phyloP scores from a whole-genome alignment of 805 yeast species.

The Pichia sporocuriosa region DNA sequence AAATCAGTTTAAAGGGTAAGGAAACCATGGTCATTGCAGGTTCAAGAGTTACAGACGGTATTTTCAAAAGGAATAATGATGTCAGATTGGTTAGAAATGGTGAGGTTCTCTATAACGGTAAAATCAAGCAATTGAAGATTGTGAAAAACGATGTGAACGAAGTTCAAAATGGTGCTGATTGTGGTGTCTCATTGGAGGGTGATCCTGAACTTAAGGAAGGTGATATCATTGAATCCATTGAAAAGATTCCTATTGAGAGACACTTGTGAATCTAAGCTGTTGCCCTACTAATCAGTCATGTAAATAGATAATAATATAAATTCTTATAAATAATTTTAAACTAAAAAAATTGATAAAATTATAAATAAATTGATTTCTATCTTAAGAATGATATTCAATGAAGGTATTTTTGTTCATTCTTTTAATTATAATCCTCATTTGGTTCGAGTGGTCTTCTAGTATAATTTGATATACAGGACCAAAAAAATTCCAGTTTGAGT shows the following conservation, averaged over 20 bases:
- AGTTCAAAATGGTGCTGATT: conserved; percentile 80
- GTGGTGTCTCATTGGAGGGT: conserved; percentile 69
- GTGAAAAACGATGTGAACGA: conserved; percentile 73
- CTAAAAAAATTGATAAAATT: no score
- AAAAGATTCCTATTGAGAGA: conserved; percentile 54
- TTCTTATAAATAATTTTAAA: no score
- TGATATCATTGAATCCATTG: conserved; percentile 68
- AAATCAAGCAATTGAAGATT: conserved; percentile 66
- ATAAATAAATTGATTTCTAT: no score
- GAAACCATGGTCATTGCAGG: conserved; percentile 71
- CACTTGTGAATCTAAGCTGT: conserved; percentile 31
- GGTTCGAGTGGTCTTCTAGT: no score
- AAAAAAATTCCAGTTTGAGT: no score
- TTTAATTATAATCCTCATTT: no score
- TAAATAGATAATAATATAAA: no score
- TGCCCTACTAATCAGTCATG: not conserved
- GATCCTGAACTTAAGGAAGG: conserved; percentile 40
- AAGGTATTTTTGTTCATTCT: no score
- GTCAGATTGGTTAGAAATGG: conserved; percentile 43
- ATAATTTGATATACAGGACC: no score
- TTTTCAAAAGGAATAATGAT: conserved; percentile 49
- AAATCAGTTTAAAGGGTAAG: conserved; percentile 53
- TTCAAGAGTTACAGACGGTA: conserved; percentile 69
- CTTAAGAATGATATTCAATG: no score
- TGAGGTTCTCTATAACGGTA: conserved; percentile 31